Percentiles rank a stretch among this genome's conserved stretches.
phyloP scores from a whole-genome alignment of 2,329 filamentous ascomycete genomes.

The Endocalyx cinctus region DNA sequence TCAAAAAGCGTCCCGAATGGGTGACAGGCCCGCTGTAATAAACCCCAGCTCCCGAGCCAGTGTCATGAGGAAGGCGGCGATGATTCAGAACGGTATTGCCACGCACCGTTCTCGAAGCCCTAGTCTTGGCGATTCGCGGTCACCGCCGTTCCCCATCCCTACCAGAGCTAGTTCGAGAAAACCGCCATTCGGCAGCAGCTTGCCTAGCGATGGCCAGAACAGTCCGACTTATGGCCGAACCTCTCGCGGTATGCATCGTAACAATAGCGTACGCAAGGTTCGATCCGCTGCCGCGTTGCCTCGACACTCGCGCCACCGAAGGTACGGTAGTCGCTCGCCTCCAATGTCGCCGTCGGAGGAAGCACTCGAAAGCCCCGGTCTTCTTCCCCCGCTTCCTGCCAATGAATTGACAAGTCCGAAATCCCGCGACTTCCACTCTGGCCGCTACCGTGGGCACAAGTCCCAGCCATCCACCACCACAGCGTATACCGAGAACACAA shows the following conservation, averaged over 20 bases:
- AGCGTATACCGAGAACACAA: constrained; percentile 40
- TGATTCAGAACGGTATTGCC: constrained; percentile 74
- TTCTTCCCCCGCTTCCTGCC: constrained; percentile 69
- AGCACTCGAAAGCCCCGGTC: constrained; percentile 61
- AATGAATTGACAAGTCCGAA: constrained; percentile 66
- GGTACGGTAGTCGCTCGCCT: constrained; percentile 55
- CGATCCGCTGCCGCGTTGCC: constrained; percentile 76
- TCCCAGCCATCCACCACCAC: constrained; percentile 59
- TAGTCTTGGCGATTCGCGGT: constrained; percentile 53
- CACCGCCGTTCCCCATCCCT: constrained; percentile 89
- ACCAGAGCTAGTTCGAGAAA: constrained; percentile 81
- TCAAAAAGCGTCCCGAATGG: constrained; percentile 26
- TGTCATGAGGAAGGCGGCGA: constrained; percentile 70
- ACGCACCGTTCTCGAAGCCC: constrained; percentile 66
- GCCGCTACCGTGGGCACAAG: constrained; percentile 42
- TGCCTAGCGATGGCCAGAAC: constrained; percentile 64
- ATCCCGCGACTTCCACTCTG: constrained; percentile 35
- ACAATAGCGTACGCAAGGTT: constrained; percentile 71
- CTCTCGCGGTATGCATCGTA: constrained; percentile 44
- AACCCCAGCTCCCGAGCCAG: constrained; percentile 44
- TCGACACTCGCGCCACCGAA: constrained; percentile 44
- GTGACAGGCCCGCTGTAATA: constrained; percentile 25
- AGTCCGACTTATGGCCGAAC: constrained; percentile 66
- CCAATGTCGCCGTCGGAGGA: constrained; percentile 65
- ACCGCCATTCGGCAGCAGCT: constrained; percentile 60